phyloP scores from a whole-genome alignment of 2,329 filamentous ascomycete genomes.

The Cladosporium sphaerospermum region DNA sequence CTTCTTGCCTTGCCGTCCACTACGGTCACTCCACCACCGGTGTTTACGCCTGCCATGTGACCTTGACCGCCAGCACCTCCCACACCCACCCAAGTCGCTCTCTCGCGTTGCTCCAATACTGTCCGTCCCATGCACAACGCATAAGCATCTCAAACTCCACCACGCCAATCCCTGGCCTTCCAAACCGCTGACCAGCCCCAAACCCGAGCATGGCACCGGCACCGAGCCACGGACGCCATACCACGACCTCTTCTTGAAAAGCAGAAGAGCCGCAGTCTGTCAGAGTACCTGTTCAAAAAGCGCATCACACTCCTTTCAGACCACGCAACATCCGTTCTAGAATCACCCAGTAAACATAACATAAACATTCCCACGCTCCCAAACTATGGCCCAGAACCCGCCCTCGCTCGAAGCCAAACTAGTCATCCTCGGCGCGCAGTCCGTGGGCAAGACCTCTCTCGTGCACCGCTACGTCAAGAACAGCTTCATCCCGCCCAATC shows the following conservation, averaged over 20 bases:
- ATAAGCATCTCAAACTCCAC: neutral
- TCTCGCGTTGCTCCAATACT: neutral
- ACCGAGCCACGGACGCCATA: neutral
- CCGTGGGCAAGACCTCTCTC: constrained; percentile 72
- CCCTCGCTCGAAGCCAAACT: constrained; percentile 64
- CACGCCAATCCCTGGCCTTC: neutral
- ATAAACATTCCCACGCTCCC: neutral
- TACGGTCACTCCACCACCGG: no score
- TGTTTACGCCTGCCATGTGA: constrained; percentile 1
- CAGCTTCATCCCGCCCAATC: constrained; percentile 54
- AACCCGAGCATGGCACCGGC: constrained; percentile 1
- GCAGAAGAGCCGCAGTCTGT: neutral
- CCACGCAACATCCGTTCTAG: neutral
- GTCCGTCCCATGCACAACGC: neutral
- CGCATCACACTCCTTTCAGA: neutral
- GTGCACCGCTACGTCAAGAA: constrained; percentile 72
- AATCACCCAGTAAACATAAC: neutral
- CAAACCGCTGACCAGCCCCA: neutral
- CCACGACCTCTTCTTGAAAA: constrained; percentile 1
- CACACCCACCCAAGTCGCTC: neutral
- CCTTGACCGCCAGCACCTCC: neutral
- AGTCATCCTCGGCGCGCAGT: constrained; percentile 71
- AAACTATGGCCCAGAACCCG: constrained; percentile 6
- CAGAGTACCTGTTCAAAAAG: neutral
- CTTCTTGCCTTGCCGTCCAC: neutral